phyloP scores from a whole-genome alignment of 2,329 filamentous ascomycete genomes.

The Ascochyta koolunga region DNA sequence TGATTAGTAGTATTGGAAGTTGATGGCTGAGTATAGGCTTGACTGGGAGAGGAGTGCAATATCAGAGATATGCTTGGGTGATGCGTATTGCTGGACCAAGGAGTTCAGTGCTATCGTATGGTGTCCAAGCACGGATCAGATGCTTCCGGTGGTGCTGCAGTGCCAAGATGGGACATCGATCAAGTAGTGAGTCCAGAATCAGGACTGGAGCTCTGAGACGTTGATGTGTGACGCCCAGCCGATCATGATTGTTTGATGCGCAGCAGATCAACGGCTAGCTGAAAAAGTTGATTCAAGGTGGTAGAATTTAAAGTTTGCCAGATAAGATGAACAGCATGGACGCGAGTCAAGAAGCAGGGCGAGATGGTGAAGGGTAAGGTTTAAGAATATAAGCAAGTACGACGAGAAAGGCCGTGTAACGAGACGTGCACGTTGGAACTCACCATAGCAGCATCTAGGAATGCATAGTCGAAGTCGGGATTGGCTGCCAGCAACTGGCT shows the following conservation, averaged over 20 bases:
- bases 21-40: no score
- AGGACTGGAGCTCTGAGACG: background rate
- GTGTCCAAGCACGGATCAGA: no score
- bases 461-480: slow-evolving; percentile 86
- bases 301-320: background rate
- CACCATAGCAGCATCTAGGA: slow-evolving; percentile 85
- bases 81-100: no score
- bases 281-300: background rate
- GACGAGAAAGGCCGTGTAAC: background rate
- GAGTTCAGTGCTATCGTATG: no score
- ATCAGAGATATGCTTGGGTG: no score
- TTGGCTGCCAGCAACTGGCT: slow-evolving; percentile 87
- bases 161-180: no score
- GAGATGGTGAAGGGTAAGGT: background rate
- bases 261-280: background rate
- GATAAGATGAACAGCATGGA: background rate
- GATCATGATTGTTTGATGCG: background rate
- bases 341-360: slow-evolving; percentile 1
- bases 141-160: no score
- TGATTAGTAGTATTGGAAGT: no score
- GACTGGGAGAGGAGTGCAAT: no score
- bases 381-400: background rate
- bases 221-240: background rate
- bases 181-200: no score
- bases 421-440: slow-evolving; percentile 5